Evolutionary conservation across 2,329 filamentous ascomycete species (phyloP).

Genomic region (Sporothrix brunneoviolacea): DNA sequence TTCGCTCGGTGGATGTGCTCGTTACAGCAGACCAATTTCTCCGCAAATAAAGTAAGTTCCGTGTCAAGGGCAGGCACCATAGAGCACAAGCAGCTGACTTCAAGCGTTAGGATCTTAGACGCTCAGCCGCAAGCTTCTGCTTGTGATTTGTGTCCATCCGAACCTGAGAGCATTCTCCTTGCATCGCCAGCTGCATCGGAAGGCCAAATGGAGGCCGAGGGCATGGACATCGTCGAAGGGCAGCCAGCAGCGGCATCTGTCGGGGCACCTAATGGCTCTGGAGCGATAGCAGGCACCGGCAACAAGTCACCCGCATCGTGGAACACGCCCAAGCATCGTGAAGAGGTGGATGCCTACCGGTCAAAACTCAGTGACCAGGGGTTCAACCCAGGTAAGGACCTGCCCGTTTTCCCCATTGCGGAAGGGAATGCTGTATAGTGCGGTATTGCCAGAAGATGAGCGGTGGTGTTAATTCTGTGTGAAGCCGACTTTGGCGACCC

Average conservation of each 20-base stretch:
- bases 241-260: neutral
- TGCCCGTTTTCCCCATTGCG: no score
- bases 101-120: no score
- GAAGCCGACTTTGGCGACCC: conserved; percentile 41
- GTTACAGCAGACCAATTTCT: no score
- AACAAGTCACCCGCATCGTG: conserved; percentile 14
- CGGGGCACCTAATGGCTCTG: neutral
- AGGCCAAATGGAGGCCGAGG: conserved; percentile 16
- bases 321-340: conserved; percentile 30
- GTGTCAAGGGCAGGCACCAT: no score
- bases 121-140: no score
- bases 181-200: neutral
- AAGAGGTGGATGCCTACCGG: conserved; percentile 36
- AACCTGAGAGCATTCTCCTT: no score
- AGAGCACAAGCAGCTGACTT: neutral
- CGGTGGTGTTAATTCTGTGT: conserved; percentile 8
- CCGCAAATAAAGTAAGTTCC: no score
- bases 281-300: neutral
- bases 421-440: no score
- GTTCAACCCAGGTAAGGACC: conserved; percentile 39
- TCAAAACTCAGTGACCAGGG: conserved; percentile 36
- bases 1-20: no score
- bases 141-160: no score
- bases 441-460: no score
- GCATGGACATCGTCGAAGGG: conserved; percentile 14